Base-by-base conservation (phyloP, 768 basidiomycete species). In the Tubosaeta sp. region DNA sequence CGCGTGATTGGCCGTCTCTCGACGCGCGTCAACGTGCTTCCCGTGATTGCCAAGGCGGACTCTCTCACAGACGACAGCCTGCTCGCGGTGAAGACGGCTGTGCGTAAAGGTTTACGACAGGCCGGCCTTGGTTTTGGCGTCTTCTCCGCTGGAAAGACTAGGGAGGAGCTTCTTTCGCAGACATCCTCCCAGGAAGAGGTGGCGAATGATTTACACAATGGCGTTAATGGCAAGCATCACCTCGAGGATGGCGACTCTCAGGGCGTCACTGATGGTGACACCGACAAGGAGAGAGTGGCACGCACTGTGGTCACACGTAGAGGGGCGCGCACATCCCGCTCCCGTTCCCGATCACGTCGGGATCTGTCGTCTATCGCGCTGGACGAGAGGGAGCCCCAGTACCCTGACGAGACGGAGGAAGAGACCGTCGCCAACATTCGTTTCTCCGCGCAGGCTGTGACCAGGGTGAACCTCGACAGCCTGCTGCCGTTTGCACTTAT, bases 61-160 rank as follows among this genome's bases (percentile, higher is more conserved):
- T 89, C 88, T 34, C 75, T 94, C 53, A 93, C 91, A 32, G 86
- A 93, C 62, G 84, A 83, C 54, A 85, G 79, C 57, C 74, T 94
- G 49, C 68, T 69, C 40, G 78, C 80, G 41, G 76, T 91, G 44
- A 92, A 91, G 73, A 70, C 76, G 46, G 86, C 85, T 24, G 79
- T 93, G n/a, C 81, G 80, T 41, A 76, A 70, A 45, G 88, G 84
- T 50, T 71, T 93, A 34, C 71, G 72, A 46, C 77, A 80, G 47
- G 84, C 85, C 18, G 80, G 80, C 13, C 77, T 92, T 35, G 84
- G 81, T 62, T 86, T 90, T 63, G 89, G 90, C 43, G 82, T 92
- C 18, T 90, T 92, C 65, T 79, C 77, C 14, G 73, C 79, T 24
- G 62, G 71, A 32, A 75, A 69, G 46, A 56, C 43, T 6, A 58